A percentile compares a stretch with the other conserved stretches of the same genome.
phyloP scores from a whole-genome alignment of 805 yeast genomes.

The Kodamaea hsintzibuensis region DNA sequence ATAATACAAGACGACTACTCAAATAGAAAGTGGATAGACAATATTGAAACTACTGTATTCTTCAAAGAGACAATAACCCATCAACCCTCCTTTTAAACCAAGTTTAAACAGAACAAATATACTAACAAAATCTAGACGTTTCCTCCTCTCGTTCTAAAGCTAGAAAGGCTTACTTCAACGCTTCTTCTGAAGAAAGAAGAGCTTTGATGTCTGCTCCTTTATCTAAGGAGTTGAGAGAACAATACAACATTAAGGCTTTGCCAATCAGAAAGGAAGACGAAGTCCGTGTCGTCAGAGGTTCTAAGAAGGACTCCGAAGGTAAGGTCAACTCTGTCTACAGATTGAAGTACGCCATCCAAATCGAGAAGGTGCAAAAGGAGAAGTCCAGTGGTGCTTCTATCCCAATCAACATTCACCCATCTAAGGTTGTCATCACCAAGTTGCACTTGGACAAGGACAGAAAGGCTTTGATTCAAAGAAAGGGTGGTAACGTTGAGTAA shows the following conservation, averaged over 20 bases:
- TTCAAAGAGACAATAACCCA: too few species aligned
- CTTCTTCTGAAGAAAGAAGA: conserved; percentile 96
- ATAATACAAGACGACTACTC: too few species aligned
- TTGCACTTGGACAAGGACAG: conserved; percentile 98
- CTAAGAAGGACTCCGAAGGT: conserved; percentile 99
- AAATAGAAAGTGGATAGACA: too few species aligned
- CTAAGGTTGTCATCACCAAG: conserved; percentile 98
- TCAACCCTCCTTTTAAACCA: too few species aligned
- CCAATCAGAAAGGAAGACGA: conserved; percentile 98
- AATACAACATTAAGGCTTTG: conserved; percentile 92
- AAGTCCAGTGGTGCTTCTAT: conserved; percentile 97
- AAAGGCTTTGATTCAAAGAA: conserved; percentile 95
- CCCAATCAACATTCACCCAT: conserved; percentile 97
- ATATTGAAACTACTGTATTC: too few species aligned
- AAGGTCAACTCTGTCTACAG: conserved; percentile 97
- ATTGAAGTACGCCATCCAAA: conserved; percentile 94
- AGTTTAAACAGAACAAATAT: conserved; percentile 7
- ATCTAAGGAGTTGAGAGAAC: conserved; percentile 97
- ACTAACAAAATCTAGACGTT: conserved; percentile 71
- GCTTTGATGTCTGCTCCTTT: conserved; percentile 95
- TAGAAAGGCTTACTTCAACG: conserved; percentile 99
- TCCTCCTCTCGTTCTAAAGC: conserved; percentile 99
- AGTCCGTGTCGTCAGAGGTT: conserved; percentile 95
- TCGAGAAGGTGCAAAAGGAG: conserved; percentile 96
- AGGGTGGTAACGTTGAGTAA: conserved; percentile 97